Base-by-base conservation (phyloP, 768 basidiomycete genomes). In the Tephrocybe sp. region DNA sequence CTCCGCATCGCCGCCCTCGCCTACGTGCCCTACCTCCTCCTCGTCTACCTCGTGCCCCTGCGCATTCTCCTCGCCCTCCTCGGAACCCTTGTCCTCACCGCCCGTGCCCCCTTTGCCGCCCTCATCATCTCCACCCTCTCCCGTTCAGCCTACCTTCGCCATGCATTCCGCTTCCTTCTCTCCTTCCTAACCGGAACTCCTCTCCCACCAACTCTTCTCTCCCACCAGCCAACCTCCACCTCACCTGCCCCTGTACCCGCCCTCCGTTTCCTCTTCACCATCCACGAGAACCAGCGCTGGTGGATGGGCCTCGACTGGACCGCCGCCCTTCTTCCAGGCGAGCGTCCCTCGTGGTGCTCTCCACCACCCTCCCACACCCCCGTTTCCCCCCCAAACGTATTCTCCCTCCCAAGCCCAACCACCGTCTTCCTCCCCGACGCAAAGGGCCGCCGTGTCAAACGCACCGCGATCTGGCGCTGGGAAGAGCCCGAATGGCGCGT, bases 261-360 rank as follows among this genome's bases (percentile, higher is more conserved):
- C 15, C 68, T 88, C 26, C 84, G 88, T 18, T 94, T 95, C 72
- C 77, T 90, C 41, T 95, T 95, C 63, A 91, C 87, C n/a, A 70
- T 95, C 10, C 86, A 91, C 63, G 93, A 97, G 68, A 96, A 96
- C 68, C 93, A 97, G 69, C 80, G 94, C 5, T 96, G 94, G 94
- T 98, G 94, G 94, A 84, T 98, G 82, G 93, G 90, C 11, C 80
- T 98, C 38, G 94, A 97, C 69, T 98, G 91, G 91, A 96, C 94
- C 1, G 88, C 90, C 3, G 93, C 93, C 0, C 79, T 98, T 7
- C 80, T 97, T 14, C 94, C 94, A 0, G 81, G 81, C 15, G 94
- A 98, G 62, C 85, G 93, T 4, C 92, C 94, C 0, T 89, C 90
- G 1, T 98, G 93, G 94, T 92, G 73, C 68, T 78, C 78, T 18